Conservation (phyloP, 495 filamentous ascomycete species). For the Durotheca rogersii region DNA sequence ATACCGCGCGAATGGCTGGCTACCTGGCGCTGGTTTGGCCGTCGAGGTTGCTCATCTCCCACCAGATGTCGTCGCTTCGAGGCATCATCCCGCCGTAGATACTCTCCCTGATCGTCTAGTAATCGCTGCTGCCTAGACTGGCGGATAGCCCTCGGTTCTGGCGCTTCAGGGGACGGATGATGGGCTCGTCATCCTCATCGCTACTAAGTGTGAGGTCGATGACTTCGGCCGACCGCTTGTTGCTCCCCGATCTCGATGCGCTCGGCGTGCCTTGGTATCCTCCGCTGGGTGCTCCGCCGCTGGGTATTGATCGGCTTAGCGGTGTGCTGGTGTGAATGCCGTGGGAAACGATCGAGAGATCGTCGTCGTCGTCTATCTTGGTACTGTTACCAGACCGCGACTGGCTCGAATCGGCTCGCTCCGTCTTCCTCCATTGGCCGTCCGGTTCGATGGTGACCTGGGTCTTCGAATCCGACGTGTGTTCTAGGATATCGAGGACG, state of each 20-base stretch:
- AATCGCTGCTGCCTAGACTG: constrained; percentile 3
- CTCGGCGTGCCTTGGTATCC: constrained; percentile 35
- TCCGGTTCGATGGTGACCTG: constrained; percentile 89
- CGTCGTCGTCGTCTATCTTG: constrained; percentile 63
- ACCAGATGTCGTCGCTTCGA: not conserved
- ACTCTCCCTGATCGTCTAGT: constrained; percentile 2
- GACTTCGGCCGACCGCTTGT: constrained; percentile 66
- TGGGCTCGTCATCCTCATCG: constrained; percentile 69
- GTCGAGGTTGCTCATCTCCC: too few relatives aligned
- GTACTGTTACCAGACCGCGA: constrained; percentile 36
- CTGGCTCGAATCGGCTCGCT: constrained; percentile 27
- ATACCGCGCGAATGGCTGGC: not conserved
- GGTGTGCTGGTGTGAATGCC: constrained; percentile 19
- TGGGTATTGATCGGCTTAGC: constrained; percentile 19
- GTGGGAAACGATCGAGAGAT: constrained; percentile 56
- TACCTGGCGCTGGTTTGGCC: too few relatives aligned
- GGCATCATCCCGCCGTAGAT: too few relatives aligned
- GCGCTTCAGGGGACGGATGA: constrained; percentile 58
- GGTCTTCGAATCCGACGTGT: constrained; percentile 66
- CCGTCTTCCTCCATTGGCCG: constrained; percentile 65
- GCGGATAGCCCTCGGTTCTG: constrained; percentile 31
- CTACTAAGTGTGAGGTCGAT: constrained; percentile 80
- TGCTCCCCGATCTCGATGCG: constrained; percentile 47
- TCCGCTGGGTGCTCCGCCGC: constrained; percentile 33
- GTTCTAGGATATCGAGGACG: constrained; percentile 78